Base-by-base conservation (phyloP, 2,329 filamentous ascomycete species). In the Neofusicoccum sp. region DNA sequence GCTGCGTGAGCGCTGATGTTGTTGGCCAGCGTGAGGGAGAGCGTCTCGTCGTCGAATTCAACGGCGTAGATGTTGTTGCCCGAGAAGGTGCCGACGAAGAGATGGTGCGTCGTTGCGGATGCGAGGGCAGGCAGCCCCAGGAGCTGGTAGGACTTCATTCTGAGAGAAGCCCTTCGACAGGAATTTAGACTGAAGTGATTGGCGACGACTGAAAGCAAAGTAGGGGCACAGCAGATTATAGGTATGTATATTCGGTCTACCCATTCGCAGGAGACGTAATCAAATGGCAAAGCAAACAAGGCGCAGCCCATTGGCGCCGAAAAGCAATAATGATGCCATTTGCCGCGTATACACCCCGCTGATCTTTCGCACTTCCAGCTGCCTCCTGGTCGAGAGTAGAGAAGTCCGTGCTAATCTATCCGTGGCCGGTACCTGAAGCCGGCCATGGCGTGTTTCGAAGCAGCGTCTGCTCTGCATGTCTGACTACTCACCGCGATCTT, bases 71-170 rank as follows among this genome's bases (percentile, higher is more conserved):
- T 36, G 29, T 56, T 16, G 3, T 49, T 36, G 34, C 41, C 39
- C 14, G 28, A 37, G 49, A 64, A 61, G 31, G 59, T 64, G 33
- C 63, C 63, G 34, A 56, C 58, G 63, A 64, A 44, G 34, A 64
- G 56, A 36, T 64, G 63, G 58, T 64, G 63, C 29, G 14, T 43
- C 22, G 58, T 50, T 3, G 58, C 58, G 3, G 36, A 22, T 33
- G 58, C 58, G 45, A 61, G 47, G 28, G 58, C 34, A 1, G 58
- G 44, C 3, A 59, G 56, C 8, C 47, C 44, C 28, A 61, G 34
- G 8, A 36, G 8, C 5, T 16, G 29, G 33, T 47, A 14, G 28
- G 28, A 29, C 47, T 33, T 61, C 45, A 48, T 49, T 7, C 5
- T 43, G 58, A 28, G 2, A 5, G 52, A 29, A 16, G 16, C 22